phyloP scores from a whole-genome alignment of 805 yeast species.

The Sugiyamaella chiloensis region DNA sequence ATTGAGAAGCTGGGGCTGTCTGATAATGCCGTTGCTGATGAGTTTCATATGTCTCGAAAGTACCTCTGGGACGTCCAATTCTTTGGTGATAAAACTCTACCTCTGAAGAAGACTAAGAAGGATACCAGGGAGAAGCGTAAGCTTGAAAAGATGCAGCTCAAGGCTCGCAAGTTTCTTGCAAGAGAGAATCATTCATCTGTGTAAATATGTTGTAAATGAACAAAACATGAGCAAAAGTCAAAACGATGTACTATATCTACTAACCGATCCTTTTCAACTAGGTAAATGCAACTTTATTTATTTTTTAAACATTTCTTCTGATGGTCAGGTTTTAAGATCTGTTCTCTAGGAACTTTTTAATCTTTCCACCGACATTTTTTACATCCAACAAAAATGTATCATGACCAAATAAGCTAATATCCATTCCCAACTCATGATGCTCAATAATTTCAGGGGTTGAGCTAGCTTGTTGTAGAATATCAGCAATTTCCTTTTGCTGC shows the following conservation, averaged over 20 bases:
- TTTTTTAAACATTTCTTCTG: neutral
- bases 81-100: conserved; percentile 38
- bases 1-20: conserved; percentile 83
- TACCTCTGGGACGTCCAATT: conserved; percentile 35
- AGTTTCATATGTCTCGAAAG: conserved; percentile 48
- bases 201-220: conserved; percentile 1
- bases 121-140: conserved; percentile 21
- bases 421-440: conserved; percentile 73
- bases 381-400: conserved; percentile 83
- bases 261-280: too few relatives aligned
- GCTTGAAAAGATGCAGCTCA: conserved; percentile 21
- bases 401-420: conserved; percentile 81
- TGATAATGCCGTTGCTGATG: conserved; percentile 72
- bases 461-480: conserved; percentile 46
- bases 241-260: too few relatives aligned
- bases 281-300: too few relatives aligned
- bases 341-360: conserved; percentile 54
- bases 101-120: conserved; percentile 26
- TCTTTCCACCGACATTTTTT: conserved; percentile 76
- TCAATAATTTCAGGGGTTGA: conserved; percentile 37
- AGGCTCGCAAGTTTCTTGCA: conserved; percentile 23
- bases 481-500: conserved; percentile 85
- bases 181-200: conserved; percentile 5
- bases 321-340: neutral
- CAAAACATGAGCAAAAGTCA: too few relatives aligned